Percentiles rank a stretch among this genome's conserved stretches.
These are phyloP conservation scores for Verbascum thapsus DNA, from an alignment of 257 asterid genomes.

Conservation along the genomic window DNA sequence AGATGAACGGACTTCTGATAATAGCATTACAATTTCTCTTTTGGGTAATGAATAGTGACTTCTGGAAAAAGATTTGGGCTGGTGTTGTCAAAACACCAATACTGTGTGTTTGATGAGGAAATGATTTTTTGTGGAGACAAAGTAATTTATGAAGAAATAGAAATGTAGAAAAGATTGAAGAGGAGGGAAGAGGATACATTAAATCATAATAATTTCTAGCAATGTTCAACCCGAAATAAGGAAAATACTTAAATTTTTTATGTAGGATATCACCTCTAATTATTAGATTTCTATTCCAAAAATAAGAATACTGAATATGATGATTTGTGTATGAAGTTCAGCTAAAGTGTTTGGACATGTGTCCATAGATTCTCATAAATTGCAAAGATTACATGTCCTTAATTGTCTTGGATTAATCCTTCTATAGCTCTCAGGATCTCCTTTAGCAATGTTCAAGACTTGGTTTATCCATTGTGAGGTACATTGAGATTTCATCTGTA, in stretches of 20 bases:
- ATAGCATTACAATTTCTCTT: slow-evolving; percentile 1
- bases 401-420: neutral
- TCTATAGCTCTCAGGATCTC: neutral
- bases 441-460: neutral
- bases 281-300: neutral
- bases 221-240: neutral
- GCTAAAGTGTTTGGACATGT: slow-evolving; percentile 4
- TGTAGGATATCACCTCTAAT: neutral
- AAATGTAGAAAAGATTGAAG: neutral
- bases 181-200: neutral
- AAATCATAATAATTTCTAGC: neutral
- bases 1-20: neutral
- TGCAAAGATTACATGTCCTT: slow-evolving; percentile 1
- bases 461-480: neutral
- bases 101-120: neutral
- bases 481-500: neutral
- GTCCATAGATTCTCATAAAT: neutral
- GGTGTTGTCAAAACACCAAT: neutral
- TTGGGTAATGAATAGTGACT: neutral
- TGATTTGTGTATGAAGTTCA: neutral
- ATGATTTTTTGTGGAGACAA: neutral
- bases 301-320: neutral
- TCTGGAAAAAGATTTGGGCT: neutral
- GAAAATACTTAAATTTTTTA: neutral
- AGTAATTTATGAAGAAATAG: neutral